phyloP scores from a whole-genome alignment of 495 filamentous ascomycete species.

The Trichoderma gamsii region DNA sequence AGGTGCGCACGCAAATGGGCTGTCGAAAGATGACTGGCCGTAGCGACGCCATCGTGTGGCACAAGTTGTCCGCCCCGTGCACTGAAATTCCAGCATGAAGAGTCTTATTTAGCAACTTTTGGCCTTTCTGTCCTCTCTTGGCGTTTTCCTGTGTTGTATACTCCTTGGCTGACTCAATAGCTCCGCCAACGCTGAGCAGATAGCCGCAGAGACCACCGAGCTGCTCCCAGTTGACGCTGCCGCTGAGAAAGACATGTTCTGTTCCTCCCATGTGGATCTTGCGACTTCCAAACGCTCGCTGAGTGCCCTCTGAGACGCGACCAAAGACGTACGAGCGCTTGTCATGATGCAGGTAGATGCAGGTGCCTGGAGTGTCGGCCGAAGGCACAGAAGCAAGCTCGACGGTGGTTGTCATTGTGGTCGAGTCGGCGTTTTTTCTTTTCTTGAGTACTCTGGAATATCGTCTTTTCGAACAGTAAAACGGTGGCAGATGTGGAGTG shows the following conservation, averaged over 20 bases:
- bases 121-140: conserved; percentile 13
- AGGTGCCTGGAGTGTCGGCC: conserved; percentile 79
- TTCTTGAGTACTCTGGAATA: conserved; percentile 1
- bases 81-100: conserved; percentile 50
- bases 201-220: conserved; percentile 78
- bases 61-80: conserved; percentile 70
- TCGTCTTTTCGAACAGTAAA: neutral
- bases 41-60: conserved; percentile 73
- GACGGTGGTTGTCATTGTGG: conserved; percentile 59
- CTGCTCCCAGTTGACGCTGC: conserved; percentile 64
- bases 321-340: conserved; percentile 83
- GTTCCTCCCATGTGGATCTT: conserved; percentile 54
- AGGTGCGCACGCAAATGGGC: conserved; percentile 60
- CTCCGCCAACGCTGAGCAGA: conserved; percentile 75
- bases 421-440: neutral
- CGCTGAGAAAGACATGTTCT: conserved; percentile 73
- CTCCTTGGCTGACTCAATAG: conserved; percentile 30
- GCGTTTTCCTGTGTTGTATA: conserved; percentile 26
- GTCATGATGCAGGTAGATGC: conserved; percentile 69
- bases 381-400: conserved; percentile 79
- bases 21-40: conserved; percentile 84
- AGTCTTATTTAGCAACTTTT: conserved; percentile 14
- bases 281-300: conserved; percentile 66
- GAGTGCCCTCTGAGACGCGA: conserved; percentile 73
- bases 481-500: neutral